Percentiles rank a stretch among this genome's conserved stretches.
These are phyloP conservation scores for Penicillium sp. DNA, from an alignment of 2,329 filamentous ascomycete genomes.

Conservation along the genomic window DNA sequence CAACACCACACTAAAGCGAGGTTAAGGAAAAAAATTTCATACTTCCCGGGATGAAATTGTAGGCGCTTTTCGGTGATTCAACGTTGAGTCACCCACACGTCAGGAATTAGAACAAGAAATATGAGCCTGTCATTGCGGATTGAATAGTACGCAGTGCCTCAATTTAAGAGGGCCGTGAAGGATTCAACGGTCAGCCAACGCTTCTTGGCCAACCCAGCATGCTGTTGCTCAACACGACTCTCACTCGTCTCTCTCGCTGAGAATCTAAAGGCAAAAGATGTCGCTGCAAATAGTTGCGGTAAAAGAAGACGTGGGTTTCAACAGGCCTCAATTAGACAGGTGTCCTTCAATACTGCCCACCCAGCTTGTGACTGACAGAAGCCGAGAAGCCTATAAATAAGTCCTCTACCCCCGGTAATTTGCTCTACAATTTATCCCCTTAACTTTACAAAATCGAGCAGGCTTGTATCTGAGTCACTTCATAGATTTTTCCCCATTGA, in stretches of 20 bases:
- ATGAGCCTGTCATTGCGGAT: neutral
- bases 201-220: neutral
- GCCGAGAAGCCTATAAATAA: constrained; percentile 4
- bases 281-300: neutral
- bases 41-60: neutral
- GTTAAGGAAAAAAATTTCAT: neutral
- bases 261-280: neutral
- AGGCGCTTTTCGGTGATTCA: neutral
- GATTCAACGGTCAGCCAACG: neutral
- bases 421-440: no score
- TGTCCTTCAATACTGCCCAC: no score
- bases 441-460: neutral
- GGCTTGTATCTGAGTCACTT: neutral
- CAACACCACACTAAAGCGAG: no score
- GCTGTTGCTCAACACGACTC: neutral
- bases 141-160: neutral
- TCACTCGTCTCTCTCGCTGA: neutral
- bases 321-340: neutral
- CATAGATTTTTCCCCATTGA: neutral
- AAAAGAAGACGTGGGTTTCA: neutral
- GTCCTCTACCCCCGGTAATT: neutral
- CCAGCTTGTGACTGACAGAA: no score
- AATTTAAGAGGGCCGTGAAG: neutral
- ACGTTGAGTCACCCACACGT: neutral
- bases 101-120: neutral